Percentiles rank a stretch among this genome's conserved stretches.
These are phyloP conservation scores for Malassezia dermatis DNA, from an alignment of 1,284 basidiomycete genomes.

Conservation along the genomic window DNA sequence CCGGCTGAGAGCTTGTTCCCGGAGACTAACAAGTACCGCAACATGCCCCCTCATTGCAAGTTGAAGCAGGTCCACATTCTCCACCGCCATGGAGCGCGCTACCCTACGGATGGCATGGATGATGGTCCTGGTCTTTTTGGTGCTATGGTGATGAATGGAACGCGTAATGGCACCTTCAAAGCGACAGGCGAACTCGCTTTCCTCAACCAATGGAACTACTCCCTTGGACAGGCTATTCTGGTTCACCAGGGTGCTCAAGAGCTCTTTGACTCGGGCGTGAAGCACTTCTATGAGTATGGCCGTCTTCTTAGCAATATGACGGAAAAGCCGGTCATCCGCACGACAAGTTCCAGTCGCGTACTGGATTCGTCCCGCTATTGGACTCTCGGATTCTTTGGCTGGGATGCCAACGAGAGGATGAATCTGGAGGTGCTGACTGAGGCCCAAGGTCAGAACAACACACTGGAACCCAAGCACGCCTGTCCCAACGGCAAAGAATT, in stretches of 20 bases:
- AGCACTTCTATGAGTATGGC: conserved; percentile 43
- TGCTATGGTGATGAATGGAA: not conserved
- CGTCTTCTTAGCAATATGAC: conserved; percentile 25
- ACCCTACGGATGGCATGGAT: conserved; percentile 25
- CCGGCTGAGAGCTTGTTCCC: conserved; percentile 13
- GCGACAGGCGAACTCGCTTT: conserved; percentile 59
- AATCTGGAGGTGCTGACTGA: conserved; percentile 41
- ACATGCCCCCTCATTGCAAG: conserved; percentile 19
- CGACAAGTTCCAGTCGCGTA: conserved; percentile 57
- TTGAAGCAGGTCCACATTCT: conserved; percentile 40
- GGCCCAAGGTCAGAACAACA: conserved; percentile 56
- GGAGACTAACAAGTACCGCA: conserved; percentile 9
- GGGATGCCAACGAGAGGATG: conserved; percentile 28
- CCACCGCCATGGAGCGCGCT: conserved; percentile 41
- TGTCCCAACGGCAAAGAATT: conserved; percentile 52
- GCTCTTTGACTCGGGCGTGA: conserved; percentile 45
- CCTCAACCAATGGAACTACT: conserved; percentile 59
- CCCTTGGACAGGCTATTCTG: conserved; percentile 58
- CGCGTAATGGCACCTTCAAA: conserved; percentile 11
- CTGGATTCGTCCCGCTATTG: conserved; percentile 74
- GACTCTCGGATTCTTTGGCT: conserved; percentile 31
- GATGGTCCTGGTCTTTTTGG: conserved; percentile 1
- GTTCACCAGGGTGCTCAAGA: conserved; percentile 74
- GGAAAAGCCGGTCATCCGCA: conserved; percentile 40
- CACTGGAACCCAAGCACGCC: conserved; percentile 63